Base-by-base conservation (phyloP, 495 filamentous ascomycete genomes). In the Daldinia grandis region DNA sequence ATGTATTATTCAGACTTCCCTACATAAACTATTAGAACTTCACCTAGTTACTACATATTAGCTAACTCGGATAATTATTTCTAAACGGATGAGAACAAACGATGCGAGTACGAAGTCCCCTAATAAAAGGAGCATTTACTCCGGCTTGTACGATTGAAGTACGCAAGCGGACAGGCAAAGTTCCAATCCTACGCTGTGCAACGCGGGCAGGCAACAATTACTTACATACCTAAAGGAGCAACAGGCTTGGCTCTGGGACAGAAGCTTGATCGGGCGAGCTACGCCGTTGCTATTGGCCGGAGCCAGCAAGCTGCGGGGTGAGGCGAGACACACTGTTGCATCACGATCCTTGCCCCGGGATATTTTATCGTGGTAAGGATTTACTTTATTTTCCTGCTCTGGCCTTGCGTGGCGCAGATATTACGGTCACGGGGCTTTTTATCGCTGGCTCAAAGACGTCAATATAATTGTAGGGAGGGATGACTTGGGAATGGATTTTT, bases 101-200 rank as follows among this genome's bases (percentile, higher is more conserved):
- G 5, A 30, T 8, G n/a, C 17, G 6, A 69, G 62, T 57, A 31
- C 47, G 15, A 40, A 38, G 9, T 69, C 28, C 37, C 37, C 50
- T 21, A 17, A 28, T 21, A 35, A 30, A 47, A 27, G 67, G 67
- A 70, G 67, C 50, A 42, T 61, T 65, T 70, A 28, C 38, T 65
- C 67, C 67, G 67, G 49, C 31, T 50, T 49, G 50, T 42, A 61
- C 19, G 28, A 33, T 53, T 21, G n/a, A 35, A 57, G n/a, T n/a
- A n/a, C n/a, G n/a, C n/a, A n/a, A n/a, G n/a, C n/a, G n/a, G 58
- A 21, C 28, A 25, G 51, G 35, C 24, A 31, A 30, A 51, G 3
- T 27, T 4, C 24, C 3, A 38, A 15, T 63, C 51, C 44, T 58
- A 15, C 28, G 10, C 40, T 27, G 59, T 73, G 30, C 35, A 12